Conservation (phyloP, 1,139 yeast genomes). For the Yamadazyma diddensiae region DNA sequence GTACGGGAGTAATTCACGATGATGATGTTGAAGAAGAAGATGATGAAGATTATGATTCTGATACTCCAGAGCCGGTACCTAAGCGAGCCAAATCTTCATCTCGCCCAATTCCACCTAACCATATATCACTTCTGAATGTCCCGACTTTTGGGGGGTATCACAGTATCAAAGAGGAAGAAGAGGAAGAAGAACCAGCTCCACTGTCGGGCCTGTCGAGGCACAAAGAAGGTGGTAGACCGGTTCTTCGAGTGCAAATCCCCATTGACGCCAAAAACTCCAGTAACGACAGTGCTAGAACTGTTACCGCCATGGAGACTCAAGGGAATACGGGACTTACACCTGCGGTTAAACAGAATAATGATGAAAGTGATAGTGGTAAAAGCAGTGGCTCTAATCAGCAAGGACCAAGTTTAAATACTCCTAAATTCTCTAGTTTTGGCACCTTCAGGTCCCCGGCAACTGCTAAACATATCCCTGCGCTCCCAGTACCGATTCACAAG, state of each 20-base stretch:
- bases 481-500: constrained; percentile 41
- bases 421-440: constrained; percentile 25
- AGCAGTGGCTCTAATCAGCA: constrained; percentile 4
- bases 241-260: constrained; percentile 52
- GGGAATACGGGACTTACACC: not conserved
- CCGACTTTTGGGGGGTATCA: constrained; percentile 25
- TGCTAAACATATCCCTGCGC: constrained; percentile 30
- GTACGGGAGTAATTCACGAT: constrained; percentile 8
- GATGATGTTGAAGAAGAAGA: constrained; percentile 11
- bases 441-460: constrained; percentile 39
- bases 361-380: constrained; percentile 3
- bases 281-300: constrained; percentile 16
- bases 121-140: constrained; percentile 26
- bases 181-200: constrained; percentile 11
- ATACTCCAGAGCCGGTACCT: constrained; percentile 14
- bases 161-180: constrained; percentile 15
- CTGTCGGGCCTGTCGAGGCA: constrained; percentile 2
- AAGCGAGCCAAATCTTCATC: constrained; percentile 1
- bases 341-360: not conserved
- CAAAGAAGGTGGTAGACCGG: constrained; percentile 33
- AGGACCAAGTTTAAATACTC: constrained; percentile 18
- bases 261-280: constrained; percentile 29
- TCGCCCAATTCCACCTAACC: constrained; percentile 23
- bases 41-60: constrained; percentile 15
- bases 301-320: constrained; percentile 17